A percentile compares a stretch with the other conserved stretches of the same genome.
phyloP scores from a whole-genome alignment of 2,329 filamentous ascomycete genomes.

The Beauveria australis region DNA sequence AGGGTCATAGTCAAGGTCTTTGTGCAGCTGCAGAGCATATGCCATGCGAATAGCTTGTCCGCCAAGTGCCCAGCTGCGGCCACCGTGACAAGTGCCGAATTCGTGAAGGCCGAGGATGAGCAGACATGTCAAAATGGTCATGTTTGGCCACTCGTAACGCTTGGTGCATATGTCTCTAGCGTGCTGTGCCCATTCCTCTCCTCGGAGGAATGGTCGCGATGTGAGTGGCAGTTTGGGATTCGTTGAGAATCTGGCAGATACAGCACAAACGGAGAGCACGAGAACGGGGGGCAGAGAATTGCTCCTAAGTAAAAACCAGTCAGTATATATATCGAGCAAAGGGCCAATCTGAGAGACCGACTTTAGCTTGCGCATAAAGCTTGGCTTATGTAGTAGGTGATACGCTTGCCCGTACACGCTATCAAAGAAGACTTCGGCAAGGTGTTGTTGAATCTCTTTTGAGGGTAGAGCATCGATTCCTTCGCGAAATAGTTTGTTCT shows the following conservation, averaged over 20 bases:
- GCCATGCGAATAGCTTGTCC: constrained; percentile 96
- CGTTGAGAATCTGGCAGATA: constrained; percentile 89
- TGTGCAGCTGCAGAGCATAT: constrained; percentile 87
- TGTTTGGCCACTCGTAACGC: constrained; percentile 89
- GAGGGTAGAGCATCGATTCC: constrained; percentile 75
- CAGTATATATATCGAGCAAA: not conserved
- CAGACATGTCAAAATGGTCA: constrained; percentile 88
- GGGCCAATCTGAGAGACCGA: constrained; percentile 29
- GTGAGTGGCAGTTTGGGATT: constrained; percentile 72
- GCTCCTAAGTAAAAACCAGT: constrained; percentile 19
- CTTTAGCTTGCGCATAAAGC: constrained; percentile 83
- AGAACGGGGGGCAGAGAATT: constrained; percentile 76
- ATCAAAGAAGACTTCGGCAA: constrained; percentile 93
- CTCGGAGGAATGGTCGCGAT: constrained; percentile 70
- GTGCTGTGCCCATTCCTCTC: constrained; percentile 81
- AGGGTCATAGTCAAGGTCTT: constrained; percentile 79
- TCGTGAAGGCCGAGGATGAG: constrained; percentile 85
- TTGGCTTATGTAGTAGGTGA: constrained; percentile 89
- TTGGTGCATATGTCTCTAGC: constrained; percentile 82
- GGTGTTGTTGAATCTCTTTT: constrained; percentile 83
- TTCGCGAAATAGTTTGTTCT: constrained; percentile 70
- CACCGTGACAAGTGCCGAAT: constrained; percentile 94
- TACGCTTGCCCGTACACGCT: constrained; percentile 94
- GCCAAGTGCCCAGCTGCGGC: constrained; percentile 89
- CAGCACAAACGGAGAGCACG: constrained; percentile 86